phyloP scores from a whole-genome alignment of 148 eudicot species.

The Heliosperma pusillum region DNA sequence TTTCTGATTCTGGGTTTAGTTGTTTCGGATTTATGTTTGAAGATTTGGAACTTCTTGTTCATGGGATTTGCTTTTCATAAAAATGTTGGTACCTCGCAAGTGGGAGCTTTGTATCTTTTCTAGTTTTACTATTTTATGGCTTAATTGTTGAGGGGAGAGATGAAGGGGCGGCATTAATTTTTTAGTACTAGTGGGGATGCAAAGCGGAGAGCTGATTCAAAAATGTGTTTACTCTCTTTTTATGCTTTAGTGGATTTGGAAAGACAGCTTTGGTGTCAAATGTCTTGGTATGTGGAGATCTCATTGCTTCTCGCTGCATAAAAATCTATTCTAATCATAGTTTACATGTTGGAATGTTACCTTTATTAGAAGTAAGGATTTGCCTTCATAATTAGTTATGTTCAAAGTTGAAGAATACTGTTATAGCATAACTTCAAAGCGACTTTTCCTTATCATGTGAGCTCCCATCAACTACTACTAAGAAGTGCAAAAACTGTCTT shows the following conservation, averaged over 20 bases:
- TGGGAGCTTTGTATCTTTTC: background rate
- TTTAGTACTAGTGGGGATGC: background rate
- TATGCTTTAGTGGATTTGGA: background rate
- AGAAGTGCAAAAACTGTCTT: background rate
- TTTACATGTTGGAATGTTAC: background rate
- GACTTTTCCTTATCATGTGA: background rate
- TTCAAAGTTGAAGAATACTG: background rate
- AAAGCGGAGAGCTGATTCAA: background rate
- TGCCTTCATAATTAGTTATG: background rate
- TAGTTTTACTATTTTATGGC: background rate
- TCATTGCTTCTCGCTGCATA: background rate
- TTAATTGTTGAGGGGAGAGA: slow-evolving; percentile 13
- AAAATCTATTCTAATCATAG: background rate
- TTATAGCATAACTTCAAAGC: background rate
- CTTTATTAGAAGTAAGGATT: background rate
- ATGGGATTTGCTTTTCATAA: slow-evolving; percentile 1
- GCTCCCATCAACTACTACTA: background rate
- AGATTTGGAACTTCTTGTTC: background rate
- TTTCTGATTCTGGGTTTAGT: slow-evolving; percentile 15
- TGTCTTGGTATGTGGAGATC: background rate
- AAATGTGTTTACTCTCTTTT: background rate
- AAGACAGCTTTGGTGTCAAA: background rate
- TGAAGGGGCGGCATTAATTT: background rate
- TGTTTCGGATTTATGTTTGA: background rate
- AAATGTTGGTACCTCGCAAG: background rate